Evolutionary conservation across 805 yeast genomes (phyloP).

Genomic region (Candida xyloterini): DNA sequence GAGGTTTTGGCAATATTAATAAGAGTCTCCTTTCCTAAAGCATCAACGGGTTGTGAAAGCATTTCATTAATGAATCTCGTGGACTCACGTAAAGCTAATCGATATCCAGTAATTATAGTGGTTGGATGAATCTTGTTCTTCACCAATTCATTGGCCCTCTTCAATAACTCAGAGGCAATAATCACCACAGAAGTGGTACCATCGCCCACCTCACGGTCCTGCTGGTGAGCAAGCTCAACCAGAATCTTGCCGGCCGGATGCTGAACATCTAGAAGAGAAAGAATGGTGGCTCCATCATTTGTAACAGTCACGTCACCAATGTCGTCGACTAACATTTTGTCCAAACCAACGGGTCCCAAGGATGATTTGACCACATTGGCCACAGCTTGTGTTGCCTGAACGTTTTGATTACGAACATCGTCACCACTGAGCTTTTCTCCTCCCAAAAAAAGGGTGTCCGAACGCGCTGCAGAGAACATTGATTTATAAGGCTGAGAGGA

Average conservation of each 20-base stretch:
- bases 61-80: slow-evolving; percentile 82
- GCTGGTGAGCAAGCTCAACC: slow-evolving; percentile 97
- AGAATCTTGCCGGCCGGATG: slow-evolving; percentile 98
- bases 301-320: slow-evolving; percentile 99
- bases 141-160: slow-evolving; percentile 90
- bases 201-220: slow-evolving; percentile 97
- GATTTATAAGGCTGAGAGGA: slow-evolving; percentile 3
- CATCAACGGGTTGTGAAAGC: slow-evolving; percentile 73
- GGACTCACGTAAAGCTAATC: slow-evolving; percentile 91
- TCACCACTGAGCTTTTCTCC: slow-evolving; percentile 96
- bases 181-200: slow-evolving; percentile 98
- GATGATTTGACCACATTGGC: slow-evolving; percentile 88
- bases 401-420: slow-evolving; percentile 94
- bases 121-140: slow-evolving; percentile 96
- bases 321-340: slow-evolving; percentile 97
- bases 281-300: slow-evolving; percentile 97
- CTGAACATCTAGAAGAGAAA: slow-evolving; percentile 87
- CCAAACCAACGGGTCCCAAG: slow-evolving; percentile 96
- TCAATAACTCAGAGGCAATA: slow-evolving; percentile 87
- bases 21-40: slow-evolving; percentile 78
- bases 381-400: slow-evolving; percentile 85
- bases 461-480: slow-evolving; percentile 75
- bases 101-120: slow-evolving; percentile 93
- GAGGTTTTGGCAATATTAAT: slow-evolving; percentile 93
- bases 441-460: slow-evolving; percentile 91